These are phyloP conservation scores for Aspergillus fructus DNA, from an alignment of 2,329 filamentous ascomycete genomes.

Conservation along the genomic window DNA sequence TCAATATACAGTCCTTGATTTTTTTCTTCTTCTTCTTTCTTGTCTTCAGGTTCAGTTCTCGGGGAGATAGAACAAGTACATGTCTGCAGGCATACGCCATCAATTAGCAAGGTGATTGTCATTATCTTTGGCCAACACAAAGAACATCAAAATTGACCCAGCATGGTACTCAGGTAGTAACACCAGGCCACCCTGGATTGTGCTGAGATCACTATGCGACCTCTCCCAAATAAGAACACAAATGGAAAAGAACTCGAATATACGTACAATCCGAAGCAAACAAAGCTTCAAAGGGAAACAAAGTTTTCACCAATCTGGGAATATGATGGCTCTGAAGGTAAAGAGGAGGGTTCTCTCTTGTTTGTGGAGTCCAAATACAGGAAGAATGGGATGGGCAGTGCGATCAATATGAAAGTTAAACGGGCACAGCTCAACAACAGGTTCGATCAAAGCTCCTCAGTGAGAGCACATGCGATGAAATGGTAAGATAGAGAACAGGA, in stretches of 20 bases:
- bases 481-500: slow-evolving; percentile 12
- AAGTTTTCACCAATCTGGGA: slow-evolving; percentile 21
- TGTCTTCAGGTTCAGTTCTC: slow-evolving; percentile 26
- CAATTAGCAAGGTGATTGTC: slow-evolving; percentile 40
- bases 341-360: slow-evolving; percentile 19
- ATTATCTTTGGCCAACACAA: slow-evolving; percentile 12
- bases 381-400: slow-evolving; percentile 19
- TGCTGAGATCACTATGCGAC: slow-evolving; percentile 13
- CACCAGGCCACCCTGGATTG: slow-evolving; percentile 10
- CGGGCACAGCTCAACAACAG: slow-evolving; percentile 25
- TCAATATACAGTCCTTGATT: slow-evolving; percentile 39
- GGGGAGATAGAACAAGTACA: slow-evolving; percentile 42
- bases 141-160: slow-evolving; percentile 4
- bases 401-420: slow-evolving; percentile 18
- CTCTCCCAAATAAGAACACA: slow-evolving; percentile 13
- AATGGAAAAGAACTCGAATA: slow-evolving; percentile 29
- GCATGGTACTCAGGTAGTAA: slow-evolving; percentile 6
- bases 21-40: slow-evolving; percentile 18
- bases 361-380: slow-evolving; percentile 30
- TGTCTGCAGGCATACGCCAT: slow-evolving; percentile 39
- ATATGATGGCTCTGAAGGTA: slow-evolving; percentile 19
- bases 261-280: slow-evolving; percentile 43
- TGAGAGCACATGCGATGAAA: slow-evolving; percentile 17
- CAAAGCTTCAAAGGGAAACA: slow-evolving; percentile 25
- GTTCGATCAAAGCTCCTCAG: slow-evolving; percentile 19